Evolutionary conservation across 2,329 filamentous ascomycete genomes (phyloP), one percentile per base, ranked within the genome.

Genomic region (Aureobasidium subglaciale): DNA sequence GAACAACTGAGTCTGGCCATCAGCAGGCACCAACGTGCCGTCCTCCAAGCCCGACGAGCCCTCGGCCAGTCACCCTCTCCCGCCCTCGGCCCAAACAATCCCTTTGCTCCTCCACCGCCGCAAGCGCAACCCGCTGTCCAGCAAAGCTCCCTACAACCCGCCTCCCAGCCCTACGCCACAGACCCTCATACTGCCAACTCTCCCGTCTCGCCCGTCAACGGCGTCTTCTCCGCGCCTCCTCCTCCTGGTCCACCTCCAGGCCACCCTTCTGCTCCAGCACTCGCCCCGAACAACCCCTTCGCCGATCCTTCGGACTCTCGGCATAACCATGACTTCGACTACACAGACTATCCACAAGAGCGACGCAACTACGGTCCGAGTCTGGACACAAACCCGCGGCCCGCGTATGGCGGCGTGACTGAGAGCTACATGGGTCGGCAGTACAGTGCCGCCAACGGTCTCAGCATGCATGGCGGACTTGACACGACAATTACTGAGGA

Each of bases 1-100:
- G 93, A 97, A 70, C 87, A 92, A 67, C 77, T 99, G 27, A 88
- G 89, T 59, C 82, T 88, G 41, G 86, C 91, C 0, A 78, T 92
- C 37, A 93, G 84, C 60, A 85, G 90, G 67, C 89, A 96, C 69
- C 89, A 95, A 70, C 84, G 90, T 55, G 86, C 90, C 9, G 75
- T 95, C 37, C 73, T 85, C 6, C 73, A 78, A 59, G 82, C 82
- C 8, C 74, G 82, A 42, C 76, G 78, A 48, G 65, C 69, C 3
- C 61, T 69, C 16, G 71, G 71, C 11, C 42, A 56, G 16, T 43
- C 60, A 52, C 42, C 63, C 49, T 60, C 62, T 59, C 60, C 65
- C 15, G 30, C 35, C n/a, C 37, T 45, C 22, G n/a, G 3, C 18
- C 15, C 35, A 16, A 18, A 30, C 29, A 38, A 37, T 3, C 9